A percentile compares a stretch with the other conserved stretches of the same genome.
Conservation (phyloP, 2,329 filamentous ascomycete genomes). For the Basipetospora chlamydospora region DNA sequence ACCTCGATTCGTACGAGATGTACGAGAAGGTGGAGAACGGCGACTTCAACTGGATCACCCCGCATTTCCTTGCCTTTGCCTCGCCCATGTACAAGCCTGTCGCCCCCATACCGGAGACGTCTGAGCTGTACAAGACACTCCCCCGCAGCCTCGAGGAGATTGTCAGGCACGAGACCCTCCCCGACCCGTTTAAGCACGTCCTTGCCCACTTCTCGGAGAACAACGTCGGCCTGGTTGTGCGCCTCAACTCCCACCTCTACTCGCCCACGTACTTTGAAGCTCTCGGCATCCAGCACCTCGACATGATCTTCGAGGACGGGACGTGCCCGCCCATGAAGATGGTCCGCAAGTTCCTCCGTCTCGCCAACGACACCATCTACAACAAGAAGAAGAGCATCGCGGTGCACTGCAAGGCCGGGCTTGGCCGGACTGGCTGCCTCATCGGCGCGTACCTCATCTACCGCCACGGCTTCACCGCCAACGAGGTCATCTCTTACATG, state of each 20-base stretch:
- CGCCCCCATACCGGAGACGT: conserved; percentile 54
- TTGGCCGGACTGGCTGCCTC: conserved; percentile 87
- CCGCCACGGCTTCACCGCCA: conserved; percentile 90
- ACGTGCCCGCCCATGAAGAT: conserved; percentile 80
- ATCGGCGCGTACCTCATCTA: conserved; percentile 98
- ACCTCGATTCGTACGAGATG: conserved; percentile 90
- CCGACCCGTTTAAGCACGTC: conserved; percentile 89
- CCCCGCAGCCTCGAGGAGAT: conserved; percentile 66
- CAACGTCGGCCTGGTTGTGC: conserved; percentile 84
- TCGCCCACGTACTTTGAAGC: conserved; percentile 95
- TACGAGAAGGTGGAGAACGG: conserved; percentile 95
- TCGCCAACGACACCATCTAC: conserved; percentile 89
- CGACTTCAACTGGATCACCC: conserved; percentile 99
- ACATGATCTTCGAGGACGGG: conserved; percentile 99
- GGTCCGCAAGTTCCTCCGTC: conserved; percentile 88
- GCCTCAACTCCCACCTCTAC: conserved; percentile 90
- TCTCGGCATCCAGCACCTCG: conserved; percentile 84
- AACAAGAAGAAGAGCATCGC: conserved; percentile 85
- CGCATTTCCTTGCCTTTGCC: conserved; percentile 88
- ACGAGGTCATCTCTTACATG: conserved; percentile 96
- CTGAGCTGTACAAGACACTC: conserved; percentile 58
- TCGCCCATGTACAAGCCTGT: conserved; percentile 77
- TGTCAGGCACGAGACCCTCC: conserved; percentile 53
- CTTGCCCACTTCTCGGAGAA: conserved; percentile 75
- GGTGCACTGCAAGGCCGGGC: conserved; percentile 95